Percentiles rank a stretch among this genome's conserved stretches.
Evolutionary conservation across 345 rosid species (phyloP).

Genomic region (Eucalyptus curtisii): DNA sequence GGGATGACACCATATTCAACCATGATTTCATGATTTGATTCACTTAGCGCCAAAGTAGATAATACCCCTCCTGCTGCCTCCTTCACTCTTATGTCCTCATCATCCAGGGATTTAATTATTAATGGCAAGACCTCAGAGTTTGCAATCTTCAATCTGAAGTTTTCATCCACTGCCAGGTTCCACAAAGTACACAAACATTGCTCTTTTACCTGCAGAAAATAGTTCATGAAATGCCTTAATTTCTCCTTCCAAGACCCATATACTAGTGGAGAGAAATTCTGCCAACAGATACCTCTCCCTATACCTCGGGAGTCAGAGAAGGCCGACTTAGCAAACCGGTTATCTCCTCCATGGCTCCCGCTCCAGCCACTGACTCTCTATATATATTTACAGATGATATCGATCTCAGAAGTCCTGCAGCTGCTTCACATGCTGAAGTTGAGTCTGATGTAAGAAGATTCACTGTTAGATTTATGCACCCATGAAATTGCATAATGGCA

Average conservation of each 20-base stretch:
- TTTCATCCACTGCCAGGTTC: constrained; percentile 82
- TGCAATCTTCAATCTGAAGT: constrained; percentile 51
- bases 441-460: constrained; percentile 70
- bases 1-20: constrained; percentile 80
- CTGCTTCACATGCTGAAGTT: constrained; percentile 54
- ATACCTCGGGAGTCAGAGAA: constrained; percentile 70
- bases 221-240: constrained; percentile 4
- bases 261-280: neutral
- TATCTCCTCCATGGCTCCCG: constrained; percentile 83
- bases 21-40: constrained; percentile 39
- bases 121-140: constrained; percentile 35
- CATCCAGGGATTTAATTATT: constrained; percentile 51
- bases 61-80: constrained; percentile 90
- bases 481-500: constrained; percentile 61
- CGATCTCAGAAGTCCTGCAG: constrained; percentile 73
- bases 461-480: constrained; percentile 60
- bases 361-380: constrained; percentile 62
- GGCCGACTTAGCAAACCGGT: constrained; percentile 43
- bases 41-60: constrained; percentile 59
- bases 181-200: constrained; percentile 66
- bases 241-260: constrained; percentile 1
- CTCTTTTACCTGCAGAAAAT: constrained; percentile 54
- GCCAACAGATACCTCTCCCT: constrained; percentile 8
- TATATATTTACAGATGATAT: constrained; percentile 59
- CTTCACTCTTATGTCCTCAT: constrained; percentile 50